Evolutionary conservation across 2,329 filamentous ascomycete genomes (phyloP), one percentile per base, ranked within the genome.

Genomic region (Fusarium beomiforme): DNA sequence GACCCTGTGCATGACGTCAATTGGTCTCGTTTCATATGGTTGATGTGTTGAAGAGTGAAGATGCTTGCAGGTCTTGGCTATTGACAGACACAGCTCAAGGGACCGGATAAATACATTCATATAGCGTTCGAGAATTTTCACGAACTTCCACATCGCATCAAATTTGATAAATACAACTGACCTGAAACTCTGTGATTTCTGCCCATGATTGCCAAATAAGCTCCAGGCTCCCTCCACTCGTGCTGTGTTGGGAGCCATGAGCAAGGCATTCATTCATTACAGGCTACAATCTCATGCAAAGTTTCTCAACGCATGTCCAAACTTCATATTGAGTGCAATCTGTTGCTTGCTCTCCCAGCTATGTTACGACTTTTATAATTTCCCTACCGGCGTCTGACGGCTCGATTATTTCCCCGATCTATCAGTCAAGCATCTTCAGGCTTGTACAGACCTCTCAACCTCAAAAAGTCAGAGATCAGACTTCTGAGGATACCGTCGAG

Each of bases 1-100:
- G 47, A 63, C 69, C 59, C 64, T 56, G 42, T 16, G 33, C 39
- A 64, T 72, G 70, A 72, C 69, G 58, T 72, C 61, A 67, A 64
- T 53, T 56, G 11, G 36, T 39, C 46, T 21, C 23, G 39, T 59
- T 61, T 50, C 14, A 46, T 66, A 21, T 44, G 8, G 36, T 31
- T 33, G 26, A 37, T 33, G 21, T 9, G 13, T 33, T 23, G 37
- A 33, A 33, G 54, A 60, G 10, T 66, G 26, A 36, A 43, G 34
- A 57, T 29, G 31, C 23, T 61, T 41, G 53, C 42, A 33, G 29
- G 37, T 51, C 33, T 51, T 46, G 51, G 36, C n/a, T n/a, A 46
- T 33, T 46, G 37, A 46, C 21, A 23, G 53, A 34, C 39, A 47
- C 29, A 47, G 21, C 47, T 17, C 11, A 17, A 19, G 14, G 6